Evolutionary conservation across 2,329 filamentous ascomycete species (phyloP).

Genomic region (Metarhizium rileyi): DNA sequence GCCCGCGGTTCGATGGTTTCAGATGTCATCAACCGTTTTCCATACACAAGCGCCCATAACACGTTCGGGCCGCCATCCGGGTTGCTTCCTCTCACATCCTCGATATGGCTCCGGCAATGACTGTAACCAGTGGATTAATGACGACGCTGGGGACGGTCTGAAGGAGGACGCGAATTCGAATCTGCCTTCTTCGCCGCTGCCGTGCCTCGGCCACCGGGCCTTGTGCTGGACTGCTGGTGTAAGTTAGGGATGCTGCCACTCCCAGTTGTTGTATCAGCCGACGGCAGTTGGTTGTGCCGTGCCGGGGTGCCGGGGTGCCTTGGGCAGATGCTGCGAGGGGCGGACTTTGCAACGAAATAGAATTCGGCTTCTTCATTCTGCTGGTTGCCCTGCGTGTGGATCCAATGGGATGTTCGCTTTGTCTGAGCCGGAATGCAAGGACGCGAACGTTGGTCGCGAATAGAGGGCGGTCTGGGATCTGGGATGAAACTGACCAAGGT

Average conservation of each 20-base stretch:
- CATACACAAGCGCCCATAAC: neutral
- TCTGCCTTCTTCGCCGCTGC: conserved; percentile 12
- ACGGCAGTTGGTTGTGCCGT: conserved; percentile 5
- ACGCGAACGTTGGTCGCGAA: neutral
- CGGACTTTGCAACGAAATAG: neutral
- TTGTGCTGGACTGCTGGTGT: conserved; percentile 11
- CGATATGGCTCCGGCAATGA: neutral
- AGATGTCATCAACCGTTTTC: neutral
- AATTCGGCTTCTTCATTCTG: neutral
- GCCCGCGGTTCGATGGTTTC: neutral
- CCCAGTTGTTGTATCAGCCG: conserved; percentile 2
- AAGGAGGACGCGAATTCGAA: conserved; percentile 14
- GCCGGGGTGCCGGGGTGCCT: too few species aligned
- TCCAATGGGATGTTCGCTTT: neutral
- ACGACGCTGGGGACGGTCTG: conserved; percentile 5
- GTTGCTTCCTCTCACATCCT: neutral
- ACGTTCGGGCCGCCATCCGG: neutral
- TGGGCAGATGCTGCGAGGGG: neutral
- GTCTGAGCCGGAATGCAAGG: neutral
- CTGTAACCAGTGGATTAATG: neutral
- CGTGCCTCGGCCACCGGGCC: conserved; percentile 15
- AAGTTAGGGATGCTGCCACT: neutral
- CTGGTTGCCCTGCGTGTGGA: neutral
- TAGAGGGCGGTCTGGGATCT: neutral
- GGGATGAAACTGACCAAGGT: neutral